Evolutionary conservation across 2,329 filamentous ascomycete genomes (phyloP), one percentile per base, ranked within the genome.

Genomic region (Aspergillus ustus): DNA sequence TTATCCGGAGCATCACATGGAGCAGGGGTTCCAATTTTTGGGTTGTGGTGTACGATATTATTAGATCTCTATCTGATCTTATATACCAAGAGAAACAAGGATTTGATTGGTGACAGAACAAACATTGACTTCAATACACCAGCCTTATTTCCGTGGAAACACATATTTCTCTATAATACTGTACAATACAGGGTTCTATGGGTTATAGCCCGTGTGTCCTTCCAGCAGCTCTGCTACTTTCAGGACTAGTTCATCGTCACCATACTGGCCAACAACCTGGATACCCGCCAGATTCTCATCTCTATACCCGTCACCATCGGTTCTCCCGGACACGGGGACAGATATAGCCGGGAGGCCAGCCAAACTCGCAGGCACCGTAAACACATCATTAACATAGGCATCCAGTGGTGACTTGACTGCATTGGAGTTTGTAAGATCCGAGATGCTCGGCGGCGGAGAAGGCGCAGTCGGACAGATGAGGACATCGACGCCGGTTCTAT

Each of bases 301-400:
- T 13, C 59, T 62, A 1, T 63, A 37, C 20, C 55, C 57, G 11
- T 59, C 45, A 19, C 46, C 34, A 7, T 60, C 52, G 25, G 45
- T 58, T 6, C 58, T 73, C 62, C 82, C 71, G 19, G 77, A 75
- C 65, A 90, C 82, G 0, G 95, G 94, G 11, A 99, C 83, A 67
- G 91, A 97, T 54, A 97, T 85, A 11, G 93, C 91, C 3, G 95
- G 95, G 59, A 99, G 80, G 0, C 95, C 95, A 0, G 94, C 95
- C 66, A 99, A 81, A 78, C 93, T 97, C 2, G 94, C 93, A 1
- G 95, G 95, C 1, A 99, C 94, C 0, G 95, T 98, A 70, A 98
- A 94, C 1, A 98, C 90, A 78, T 99, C 95, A 71, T 95, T 97
- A 82, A 91, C 91, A 73, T 97, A 98, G 1, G 85, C 85, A 69